phyloP scores from a whole-genome alignment of 1,284 basidiomycete genomes.

The Golubevia pallescens region DNA sequence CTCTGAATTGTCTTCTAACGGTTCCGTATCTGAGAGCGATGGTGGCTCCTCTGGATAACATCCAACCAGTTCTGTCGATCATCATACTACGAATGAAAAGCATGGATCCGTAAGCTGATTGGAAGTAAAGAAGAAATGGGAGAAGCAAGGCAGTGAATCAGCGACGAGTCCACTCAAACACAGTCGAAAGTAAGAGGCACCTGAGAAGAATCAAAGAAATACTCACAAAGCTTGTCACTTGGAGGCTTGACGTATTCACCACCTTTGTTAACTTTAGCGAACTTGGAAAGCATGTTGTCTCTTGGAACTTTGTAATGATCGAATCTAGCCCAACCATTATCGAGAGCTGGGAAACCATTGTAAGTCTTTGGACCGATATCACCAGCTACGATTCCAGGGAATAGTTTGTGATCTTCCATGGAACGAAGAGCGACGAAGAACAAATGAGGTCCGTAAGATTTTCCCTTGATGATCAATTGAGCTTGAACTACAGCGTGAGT shows the following conservation, averaged over 20 bases:
- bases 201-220: too few species aligned
- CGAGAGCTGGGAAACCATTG: slow-evolving; percentile 44
- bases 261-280: slow-evolving; percentile 49
- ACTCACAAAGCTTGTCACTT: slow-evolving; percentile 29
- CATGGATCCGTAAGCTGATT: slow-evolving; percentile 19
- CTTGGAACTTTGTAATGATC: slow-evolving; percentile 46
- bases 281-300: slow-evolving; percentile 50
- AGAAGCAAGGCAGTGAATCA: too few species aligned
- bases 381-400: slow-evolving; percentile 75
- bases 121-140: not conserved
- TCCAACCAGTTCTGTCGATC: slow-evolving; percentile 56
- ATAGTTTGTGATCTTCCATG: slow-evolving; percentile 70
- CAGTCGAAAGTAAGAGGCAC: too few species aligned
- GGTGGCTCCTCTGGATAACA: slow-evolving; percentile 44
- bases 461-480: slow-evolving; percentile 49
- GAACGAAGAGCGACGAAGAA: slow-evolving; percentile 45
- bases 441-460: slow-evolving; percentile 47
- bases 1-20: slow-evolving; percentile 48
- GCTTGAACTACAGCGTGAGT: slow-evolving; percentile 57
- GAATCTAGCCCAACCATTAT: slow-evolving; percentile 59
- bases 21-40: slow-evolving; percentile 48
- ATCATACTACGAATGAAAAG: slow-evolving; percentile 57
- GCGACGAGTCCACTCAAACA: too few species aligned
- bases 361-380: slow-evolving; percentile 76
- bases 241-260: slow-evolving; percentile 53